Evolutionary conservation across 164 flowering plant species (phyloP), one percentile per base, ranked within the genome.

Genomic region (Annona cherimola): DNA sequence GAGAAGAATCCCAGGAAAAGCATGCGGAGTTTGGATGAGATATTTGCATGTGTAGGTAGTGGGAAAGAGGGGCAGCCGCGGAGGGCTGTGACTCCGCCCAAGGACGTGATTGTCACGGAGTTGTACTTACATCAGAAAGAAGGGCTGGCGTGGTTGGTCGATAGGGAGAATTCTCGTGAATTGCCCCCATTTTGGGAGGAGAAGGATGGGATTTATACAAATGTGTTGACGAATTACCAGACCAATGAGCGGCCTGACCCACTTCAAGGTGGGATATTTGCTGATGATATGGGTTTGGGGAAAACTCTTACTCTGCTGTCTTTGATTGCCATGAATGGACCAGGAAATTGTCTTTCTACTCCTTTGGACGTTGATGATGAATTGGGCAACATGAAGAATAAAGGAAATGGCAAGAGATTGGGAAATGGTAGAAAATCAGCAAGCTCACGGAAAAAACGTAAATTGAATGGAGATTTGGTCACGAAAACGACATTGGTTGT

Each of bases 241-340:
- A 84, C 94, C 0, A 63, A 74, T 44, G 63, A 54, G 67, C 73
- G 93, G 65, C 99, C 99, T 0, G 91, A 84, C 77, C 92, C 99
- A 5, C 19, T 93, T 43, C 75, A 84, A 44, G 97, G 99, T 71
- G 99, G 99, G 61, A 86, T 94, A 39, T 87, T 94, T 66, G 99
- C 98, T 0, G 99, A 94, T 75, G 99, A 92, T 63, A 94, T 92
- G 99, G 99, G 99, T 4, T 74, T 95, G 78, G 99, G 99, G 18
- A 95, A 93, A 83, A 93, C 98, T 42, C 87, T 95, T 8, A 93
- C 97, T 0, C 73, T 95, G 76, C 86, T 93, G n/a, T 89, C 97
- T 69, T 76, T 94, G 72, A 85, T 94, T 78, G 95, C 94, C 68
- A 82, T 81, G 39, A 94, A 89, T 81, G 87, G 78, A 74, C 77